These are phyloP conservation scores for Fusarium sp. DNA, from an alignment of 2,329 filamentous ascomycete species.

Conservation along the genomic window DNA sequence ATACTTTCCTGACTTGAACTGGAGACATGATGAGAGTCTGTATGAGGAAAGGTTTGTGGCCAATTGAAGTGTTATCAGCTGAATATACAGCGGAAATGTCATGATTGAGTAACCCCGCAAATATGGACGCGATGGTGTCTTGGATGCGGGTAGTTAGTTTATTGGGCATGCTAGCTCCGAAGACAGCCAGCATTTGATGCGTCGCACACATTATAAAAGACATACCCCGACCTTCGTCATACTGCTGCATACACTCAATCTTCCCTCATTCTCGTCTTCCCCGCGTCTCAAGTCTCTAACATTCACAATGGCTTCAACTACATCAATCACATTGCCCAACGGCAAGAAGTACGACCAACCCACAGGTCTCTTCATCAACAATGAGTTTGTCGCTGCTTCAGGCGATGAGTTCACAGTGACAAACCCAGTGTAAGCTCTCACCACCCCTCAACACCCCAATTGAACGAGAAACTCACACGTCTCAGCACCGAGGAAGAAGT, in stretches of 20 bases:
- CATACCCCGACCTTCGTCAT: neutral
- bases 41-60: neutral
- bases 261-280: neutral
- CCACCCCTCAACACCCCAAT: accelerated
- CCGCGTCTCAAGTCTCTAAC: neutral
- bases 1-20: constrained; percentile 32
- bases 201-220: constrained; percentile 22
- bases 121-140: neutral
- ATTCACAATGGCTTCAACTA: constrained; percentile 31
- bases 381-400: constrained; percentile 42
- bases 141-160: neutral
- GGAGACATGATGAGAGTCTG: neutral
- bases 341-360: constrained; percentile 55
- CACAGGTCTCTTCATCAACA: constrained; percentile 48
- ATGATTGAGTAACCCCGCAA: constrained; percentile 13
- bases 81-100: neutral
- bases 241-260: neutral
- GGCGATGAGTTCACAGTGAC: constrained; percentile 41
- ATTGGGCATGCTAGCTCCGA: neutral
- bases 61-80: constrained; percentile 2
- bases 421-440: constrained; percentile 35
- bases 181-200: neutral
- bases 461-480: neutral
- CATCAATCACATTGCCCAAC: constrained; percentile 43
- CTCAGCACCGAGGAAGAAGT: constrained; percentile 39